These are phyloP conservation scores for Eucalyptus curtisii DNA, from an alignment of 345 rosid genomes.

Conservation along the genomic window DNA sequence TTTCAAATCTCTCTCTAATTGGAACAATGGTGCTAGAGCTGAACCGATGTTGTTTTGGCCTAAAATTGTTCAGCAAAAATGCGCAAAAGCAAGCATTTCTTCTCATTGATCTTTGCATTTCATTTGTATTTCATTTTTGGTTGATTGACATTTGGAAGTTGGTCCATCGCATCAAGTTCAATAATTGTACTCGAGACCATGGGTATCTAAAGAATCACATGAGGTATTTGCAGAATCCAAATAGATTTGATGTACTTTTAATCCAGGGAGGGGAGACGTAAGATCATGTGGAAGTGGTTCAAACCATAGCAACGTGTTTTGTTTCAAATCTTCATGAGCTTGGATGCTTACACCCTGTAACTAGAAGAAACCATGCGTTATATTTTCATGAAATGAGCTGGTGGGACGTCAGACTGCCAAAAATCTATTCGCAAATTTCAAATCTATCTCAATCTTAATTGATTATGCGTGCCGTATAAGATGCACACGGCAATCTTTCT, in stretches of 20 bases:
- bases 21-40: neutral
- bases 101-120: neutral
- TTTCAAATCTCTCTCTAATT: neutral
- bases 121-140: neutral
- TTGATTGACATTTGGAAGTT: neutral
- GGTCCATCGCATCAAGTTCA: neutral
- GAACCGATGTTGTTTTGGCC: neutral
- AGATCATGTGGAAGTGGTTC: neutral
- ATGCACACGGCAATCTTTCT: neutral
- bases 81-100: neutral
- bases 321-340: neutral
- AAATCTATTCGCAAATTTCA: neutral
- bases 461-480: neutral
- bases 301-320: neutral
- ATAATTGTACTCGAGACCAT: neutral
- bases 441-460: neutral
- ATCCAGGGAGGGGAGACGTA: neutral
- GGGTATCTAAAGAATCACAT: neutral
- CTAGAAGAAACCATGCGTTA: neutral
- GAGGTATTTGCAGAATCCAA: neutral
- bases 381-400: neutral
- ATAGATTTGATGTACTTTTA: neutral
- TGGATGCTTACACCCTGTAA: neutral
- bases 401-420: neutral
- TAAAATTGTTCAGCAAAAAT: neutral